Evolutionary conservation across 2,329 filamentous ascomycete species (phyloP).

Genomic region (Fusarium dlaminii): DNA sequence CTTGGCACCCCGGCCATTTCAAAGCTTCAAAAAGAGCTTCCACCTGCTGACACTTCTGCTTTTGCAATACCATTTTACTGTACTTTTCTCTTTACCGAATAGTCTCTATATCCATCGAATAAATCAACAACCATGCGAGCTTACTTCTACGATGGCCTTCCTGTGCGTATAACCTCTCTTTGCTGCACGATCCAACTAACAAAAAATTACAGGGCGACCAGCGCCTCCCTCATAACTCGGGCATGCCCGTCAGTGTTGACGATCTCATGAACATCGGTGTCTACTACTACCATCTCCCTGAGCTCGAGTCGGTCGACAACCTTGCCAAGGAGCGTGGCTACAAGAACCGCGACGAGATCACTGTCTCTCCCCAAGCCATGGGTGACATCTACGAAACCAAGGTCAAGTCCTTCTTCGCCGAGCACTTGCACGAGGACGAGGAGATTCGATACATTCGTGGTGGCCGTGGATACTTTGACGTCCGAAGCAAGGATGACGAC

Average conservation of each 20-base stretch:
- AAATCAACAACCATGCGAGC: slow-evolving; percentile 59
- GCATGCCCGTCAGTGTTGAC: slow-evolving; percentile 69
- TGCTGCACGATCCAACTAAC: slow-evolving; percentile 6
- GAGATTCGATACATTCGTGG: slow-evolving; percentile 95
- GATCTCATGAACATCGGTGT: slow-evolving; percentile 82
- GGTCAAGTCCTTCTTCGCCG: slow-evolving; percentile 91
- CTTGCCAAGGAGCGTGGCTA: slow-evolving; percentile 82
- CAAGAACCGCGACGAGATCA: slow-evolving; percentile 94
- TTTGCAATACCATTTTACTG: not conserved
- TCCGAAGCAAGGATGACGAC: slow-evolving; percentile 80
- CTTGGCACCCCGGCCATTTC: slow-evolving; percentile 7
- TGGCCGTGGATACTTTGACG: slow-evolving; percentile 92
- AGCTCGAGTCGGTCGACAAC: slow-evolving; percentile 73
- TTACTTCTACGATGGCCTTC: slow-evolving; percentile 66
- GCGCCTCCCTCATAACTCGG: slow-evolving; percentile 88
- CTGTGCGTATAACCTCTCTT: slow-evolving; percentile 52
- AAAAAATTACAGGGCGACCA: slow-evolving; percentile 79
- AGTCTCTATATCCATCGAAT: not conserved
- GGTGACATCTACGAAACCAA: slow-evolving; percentile 90
- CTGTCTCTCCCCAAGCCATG: slow-evolving; percentile 86
- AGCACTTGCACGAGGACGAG: slow-evolving; percentile 98
- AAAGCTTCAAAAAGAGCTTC: slow-evolving; percentile 18
- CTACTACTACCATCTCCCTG: slow-evolving; percentile 75
- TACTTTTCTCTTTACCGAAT: not conserved
- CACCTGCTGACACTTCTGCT: slow-evolving; percentile 7